Percentiles rank a stretch among this genome's conserved stretches.
Conservation (phyloP, 1,284 basidiomycete genomes). For the Trichosporon coremiiforme region DNA sequence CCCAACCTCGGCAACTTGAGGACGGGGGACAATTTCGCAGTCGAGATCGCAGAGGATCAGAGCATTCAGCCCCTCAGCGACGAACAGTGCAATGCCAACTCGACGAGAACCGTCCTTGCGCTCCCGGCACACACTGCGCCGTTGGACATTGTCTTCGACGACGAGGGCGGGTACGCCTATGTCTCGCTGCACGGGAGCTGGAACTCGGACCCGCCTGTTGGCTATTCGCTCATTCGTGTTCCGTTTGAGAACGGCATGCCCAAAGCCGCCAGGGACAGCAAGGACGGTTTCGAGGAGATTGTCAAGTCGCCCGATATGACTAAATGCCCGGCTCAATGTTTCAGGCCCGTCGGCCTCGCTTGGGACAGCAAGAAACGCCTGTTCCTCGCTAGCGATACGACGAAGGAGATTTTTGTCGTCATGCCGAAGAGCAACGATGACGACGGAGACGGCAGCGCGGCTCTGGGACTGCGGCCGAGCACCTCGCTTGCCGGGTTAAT, state of each 20-base stretch:
- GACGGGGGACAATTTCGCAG: conserved; percentile 22
- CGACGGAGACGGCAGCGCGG: background rate
- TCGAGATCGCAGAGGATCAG: conserved; percentile 5
- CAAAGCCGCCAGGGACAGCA: background rate
- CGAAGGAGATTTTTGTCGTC: conserved; percentile 27
- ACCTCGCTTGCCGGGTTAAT: background rate
- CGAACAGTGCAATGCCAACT: conserved; percentile 20
- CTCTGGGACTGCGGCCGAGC: background rate
- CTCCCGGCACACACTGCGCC: conserved; percentile 29
- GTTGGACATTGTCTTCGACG: conserved; percentile 27
- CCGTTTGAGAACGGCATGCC: conserved; percentile 22
- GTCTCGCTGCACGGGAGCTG: conserved; percentile 29
- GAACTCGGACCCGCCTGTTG: conserved; percentile 24
- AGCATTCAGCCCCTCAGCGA: background rate
- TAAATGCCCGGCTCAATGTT: conserved; percentile 24
- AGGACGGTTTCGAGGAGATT: conserved; percentile 14
- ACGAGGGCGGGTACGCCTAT: conserved; percentile 19
- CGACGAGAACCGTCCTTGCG: conserved; percentile 11
- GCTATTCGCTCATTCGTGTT: conserved; percentile 19
- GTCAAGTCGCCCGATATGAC: conserved; percentile 21
- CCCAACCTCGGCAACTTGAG: conserved; percentile 18
- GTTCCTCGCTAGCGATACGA: conserved; percentile 27
- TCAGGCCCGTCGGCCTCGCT: conserved; percentile 29
- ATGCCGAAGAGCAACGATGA: background rate
- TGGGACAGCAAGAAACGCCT: conserved; percentile 22